Percentiles rank a stretch among this genome's conserved stretches.
These are phyloP conservation scores for Rhodosporidiobolus sp. DNA, from an alignment of 768 basidiomycete species.

Conservation along the genomic window DNA sequence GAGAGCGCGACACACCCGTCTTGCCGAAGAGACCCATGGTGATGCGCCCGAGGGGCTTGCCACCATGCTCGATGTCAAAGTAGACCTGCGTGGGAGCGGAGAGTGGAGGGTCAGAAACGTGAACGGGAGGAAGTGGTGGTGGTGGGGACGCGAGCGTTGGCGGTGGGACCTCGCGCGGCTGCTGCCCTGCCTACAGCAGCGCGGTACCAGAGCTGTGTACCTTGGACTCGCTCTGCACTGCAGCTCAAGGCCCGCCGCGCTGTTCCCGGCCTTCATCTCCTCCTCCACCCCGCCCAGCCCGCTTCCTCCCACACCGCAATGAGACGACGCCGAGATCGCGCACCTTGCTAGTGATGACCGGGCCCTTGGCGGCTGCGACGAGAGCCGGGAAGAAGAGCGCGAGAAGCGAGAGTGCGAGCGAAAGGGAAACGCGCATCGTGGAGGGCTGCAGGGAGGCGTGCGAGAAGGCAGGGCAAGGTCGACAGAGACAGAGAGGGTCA, in stretches of 20 bases:
- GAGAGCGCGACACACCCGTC: neutral
- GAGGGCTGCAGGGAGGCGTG: neutral
- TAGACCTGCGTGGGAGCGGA: slow-evolving; percentile 20
- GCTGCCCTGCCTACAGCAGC: no score
- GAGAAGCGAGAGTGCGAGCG: neutral
- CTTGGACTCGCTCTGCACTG: no score
- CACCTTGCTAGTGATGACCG: slow-evolving; percentile 73
- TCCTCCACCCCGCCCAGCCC: neutral
- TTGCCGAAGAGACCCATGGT: slow-evolving; percentile 64
- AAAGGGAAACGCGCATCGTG: slow-evolving; percentile 8
- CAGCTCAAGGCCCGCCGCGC: no score
- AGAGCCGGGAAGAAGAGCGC: slow-evolving; percentile 12
- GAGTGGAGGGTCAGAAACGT: neutral
- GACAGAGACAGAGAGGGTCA: no score
- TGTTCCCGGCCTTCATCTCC: neutral
- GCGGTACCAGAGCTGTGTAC: no score
- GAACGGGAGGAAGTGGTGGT: no score
- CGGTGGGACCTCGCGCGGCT: no score
- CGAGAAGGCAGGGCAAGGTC: no score
- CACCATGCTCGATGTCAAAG: slow-evolving; percentile 66
- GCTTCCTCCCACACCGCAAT: neutral
- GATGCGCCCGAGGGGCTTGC: slow-evolving; percentile 78
- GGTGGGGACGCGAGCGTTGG: neutral
- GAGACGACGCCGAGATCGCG: neutral
- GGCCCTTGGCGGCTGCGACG: slow-evolving; percentile 66